Evolutionary conservation across 2,329 filamentous ascomycete species (phyloP).

Genomic region (Fusarium nurragi): DNA sequence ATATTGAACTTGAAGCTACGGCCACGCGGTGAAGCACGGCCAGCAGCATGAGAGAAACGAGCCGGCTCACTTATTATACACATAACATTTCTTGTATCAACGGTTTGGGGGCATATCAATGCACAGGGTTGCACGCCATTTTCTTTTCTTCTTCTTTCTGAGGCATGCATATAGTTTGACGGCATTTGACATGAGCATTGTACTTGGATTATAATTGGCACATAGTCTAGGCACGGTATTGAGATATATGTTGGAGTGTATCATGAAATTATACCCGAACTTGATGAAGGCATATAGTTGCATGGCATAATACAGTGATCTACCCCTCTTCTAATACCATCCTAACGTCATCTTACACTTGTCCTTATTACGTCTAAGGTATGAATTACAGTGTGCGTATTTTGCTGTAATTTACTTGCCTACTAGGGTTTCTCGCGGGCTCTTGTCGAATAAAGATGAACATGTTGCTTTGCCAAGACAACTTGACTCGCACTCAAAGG

Average conservation of each 20-base stretch:
- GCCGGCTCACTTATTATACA: background rate
- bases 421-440: too few species aligned
- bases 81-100: conserved; percentile 4
- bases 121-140: conserved; percentile 8
- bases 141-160: conserved; percentile 8
- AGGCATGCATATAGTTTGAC: conserved; percentile 4
- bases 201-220: conserved; percentile 28
- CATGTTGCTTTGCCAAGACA: background rate
- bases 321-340: too few species aligned
- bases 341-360: too few species aligned
- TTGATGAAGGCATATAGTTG: conserved; percentile 5
- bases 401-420: background rate
- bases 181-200: conserved; percentile 13
- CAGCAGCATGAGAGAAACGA: conserved; percentile 22
- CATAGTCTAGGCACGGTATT: conserved; percentile 22
- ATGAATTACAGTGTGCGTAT: too few species aligned
- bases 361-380: too few species aligned
- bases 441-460: background rate
- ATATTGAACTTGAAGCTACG: conserved; percentile 42
- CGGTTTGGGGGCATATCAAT: conserved; percentile 4
- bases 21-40: conserved; percentile 33
- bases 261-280: conserved; percentile 37
- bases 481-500: conserved; percentile 4
- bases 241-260: conserved; percentile 22
- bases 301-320: background rate